These are phyloP conservation scores for Calendula officinalis DNA, from an alignment of 129 eudicot genomes.

Conservation along the genomic window DNA sequence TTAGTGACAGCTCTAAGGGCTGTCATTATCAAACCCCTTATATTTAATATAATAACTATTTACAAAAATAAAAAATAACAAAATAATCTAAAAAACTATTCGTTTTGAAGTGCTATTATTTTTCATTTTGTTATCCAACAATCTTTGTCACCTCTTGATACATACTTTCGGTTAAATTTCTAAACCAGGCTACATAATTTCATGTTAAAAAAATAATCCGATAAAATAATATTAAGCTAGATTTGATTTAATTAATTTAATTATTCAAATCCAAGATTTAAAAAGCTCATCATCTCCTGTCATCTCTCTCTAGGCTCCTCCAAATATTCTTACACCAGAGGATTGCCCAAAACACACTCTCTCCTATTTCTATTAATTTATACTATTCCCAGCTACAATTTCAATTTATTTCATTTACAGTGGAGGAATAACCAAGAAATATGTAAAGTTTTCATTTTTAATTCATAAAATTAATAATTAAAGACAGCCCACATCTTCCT, in stretches of 20 bases:
- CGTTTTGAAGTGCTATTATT: too few relatives aligned
- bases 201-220: neutral
- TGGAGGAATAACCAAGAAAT: conserved; percentile 53
- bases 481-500: conserved; percentile 18
- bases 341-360: conserved; percentile 45
- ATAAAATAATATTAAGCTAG: conserved; percentile 6
- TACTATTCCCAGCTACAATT: conserved; percentile 41
- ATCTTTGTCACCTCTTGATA: too few relatives aligned
- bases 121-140: too few relatives aligned
- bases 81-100: too few relatives aligned
- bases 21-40: too few relatives aligned
- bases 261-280: conserved; percentile 29
- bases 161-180: too few relatives aligned
- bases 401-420: conserved; percentile 45
- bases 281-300: conserved; percentile 57
- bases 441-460: conserved; percentile 5
- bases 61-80: too few relatives aligned
- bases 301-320: conserved; percentile 45
- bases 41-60: too few relatives aligned
- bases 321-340: conserved; percentile 64
- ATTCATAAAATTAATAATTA: conserved; percentile 31
- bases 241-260: conserved; percentile 17
- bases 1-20: too few relatives aligned
- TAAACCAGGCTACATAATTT: neutral
- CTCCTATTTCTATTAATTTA: conserved; percentile 24